Percentiles rank a stretch among this genome's conserved stretches.
These are phyloP conservation scores for Kwoniella dejecticola DNA, from an alignment of 768 basidiomycete genomes.

Conservation along the genomic window DNA sequence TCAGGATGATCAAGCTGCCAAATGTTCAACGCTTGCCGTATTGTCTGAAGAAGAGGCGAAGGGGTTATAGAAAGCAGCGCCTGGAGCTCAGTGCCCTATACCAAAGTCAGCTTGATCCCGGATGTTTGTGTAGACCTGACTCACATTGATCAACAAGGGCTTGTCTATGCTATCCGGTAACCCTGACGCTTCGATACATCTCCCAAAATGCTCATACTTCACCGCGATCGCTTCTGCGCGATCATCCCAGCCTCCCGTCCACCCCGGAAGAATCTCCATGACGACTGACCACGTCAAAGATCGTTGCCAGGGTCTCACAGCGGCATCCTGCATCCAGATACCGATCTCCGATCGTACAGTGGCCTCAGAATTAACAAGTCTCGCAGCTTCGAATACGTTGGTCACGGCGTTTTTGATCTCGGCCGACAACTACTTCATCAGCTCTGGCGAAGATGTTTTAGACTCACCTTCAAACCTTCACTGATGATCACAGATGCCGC, in stretches of 20 bases:
- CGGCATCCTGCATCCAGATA: slow-evolving; percentile 53
- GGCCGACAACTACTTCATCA: slow-evolving; percentile 46
- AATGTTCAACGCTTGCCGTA: slow-evolving; percentile 68
- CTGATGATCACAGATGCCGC: slow-evolving; percentile 72
- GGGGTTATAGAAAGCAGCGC: slow-evolving; percentile 62
- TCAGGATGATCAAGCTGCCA: slow-evolving; percentile 84
- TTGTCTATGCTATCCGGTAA: slow-evolving; percentile 67
- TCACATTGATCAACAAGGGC: slow-evolving; percentile 75
- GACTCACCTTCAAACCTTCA: slow-evolving; percentile 71
- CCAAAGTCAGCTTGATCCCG: slow-evolving; percentile 50
- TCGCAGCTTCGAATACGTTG: slow-evolving; percentile 34
- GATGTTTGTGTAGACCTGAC: slow-evolving; percentile 47
- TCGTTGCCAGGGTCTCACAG: slow-evolving; percentile 39
- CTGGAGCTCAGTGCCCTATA: slow-evolving; percentile 72
- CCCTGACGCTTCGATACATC: slow-evolving; percentile 65
- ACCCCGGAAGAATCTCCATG: slow-evolving; percentile 28
- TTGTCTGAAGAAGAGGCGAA: slow-evolving; percentile 70
- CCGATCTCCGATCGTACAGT: slow-evolving; percentile 54
- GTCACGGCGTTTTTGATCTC: slow-evolving; percentile 42
- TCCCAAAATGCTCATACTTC: slow-evolving; percentile 68
- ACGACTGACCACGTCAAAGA: slow-evolving; percentile 23
- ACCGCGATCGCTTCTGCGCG: slow-evolving; percentile 61
- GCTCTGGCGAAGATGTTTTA: neutral
- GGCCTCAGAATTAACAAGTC: slow-evolving; percentile 23
- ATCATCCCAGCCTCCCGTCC: slow-evolving; percentile 55